These are phyloP conservation scores for Salix arbutifolia DNA, from an alignment of 345 rosid genomes.

Conservation along the genomic window DNA sequence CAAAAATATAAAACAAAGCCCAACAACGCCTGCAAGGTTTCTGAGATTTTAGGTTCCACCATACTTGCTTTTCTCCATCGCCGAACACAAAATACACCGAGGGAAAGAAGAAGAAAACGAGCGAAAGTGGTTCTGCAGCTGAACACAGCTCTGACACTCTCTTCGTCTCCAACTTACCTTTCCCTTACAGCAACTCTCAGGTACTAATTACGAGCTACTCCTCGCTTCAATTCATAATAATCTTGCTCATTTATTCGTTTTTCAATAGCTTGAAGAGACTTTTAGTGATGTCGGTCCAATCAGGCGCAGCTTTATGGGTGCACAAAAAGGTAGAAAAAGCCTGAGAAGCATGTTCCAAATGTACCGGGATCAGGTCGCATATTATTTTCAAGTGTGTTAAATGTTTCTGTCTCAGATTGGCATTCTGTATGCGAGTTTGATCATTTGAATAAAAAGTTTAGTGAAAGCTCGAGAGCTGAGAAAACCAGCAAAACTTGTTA, in stretches of 20 bases:
- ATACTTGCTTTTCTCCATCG: not conserved
- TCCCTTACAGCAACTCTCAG: slow-evolving; percentile 79
- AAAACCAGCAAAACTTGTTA: slow-evolving; percentile 38
- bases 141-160: slow-evolving; percentile 70
- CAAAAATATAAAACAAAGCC: not conserved
- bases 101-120: slow-evolving; percentile 33
- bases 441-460: slow-evolving; percentile 21
- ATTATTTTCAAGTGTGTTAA: not conserved
- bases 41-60: not conserved
- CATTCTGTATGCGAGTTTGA: slow-evolving; percentile 19
- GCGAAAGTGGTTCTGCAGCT: slow-evolving; percentile 32
- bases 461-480: slow-evolving; percentile 49
- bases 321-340: slow-evolving; percentile 54
- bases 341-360: slow-evolving; percentile 30
- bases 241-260: not conserved
- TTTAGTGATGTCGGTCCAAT: slow-evolving; percentile 92
- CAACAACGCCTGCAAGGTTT: not conserved
- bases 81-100: not conserved
- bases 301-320: slow-evolving; percentile 82
- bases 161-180: slow-evolving; percentile 76
- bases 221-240: not conserved
- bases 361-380: slow-evolving; percentile 27
- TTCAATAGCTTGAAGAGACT: slow-evolving; percentile 70
- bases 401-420: slow-evolving; percentile 7
- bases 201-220: slow-evolving; percentile 21